Evolutionary conservation across 2,329 filamentous ascomycete genomes (phyloP), one percentile per base, ranked within the genome.

Genomic region (Mariannaea sp.): DNA sequence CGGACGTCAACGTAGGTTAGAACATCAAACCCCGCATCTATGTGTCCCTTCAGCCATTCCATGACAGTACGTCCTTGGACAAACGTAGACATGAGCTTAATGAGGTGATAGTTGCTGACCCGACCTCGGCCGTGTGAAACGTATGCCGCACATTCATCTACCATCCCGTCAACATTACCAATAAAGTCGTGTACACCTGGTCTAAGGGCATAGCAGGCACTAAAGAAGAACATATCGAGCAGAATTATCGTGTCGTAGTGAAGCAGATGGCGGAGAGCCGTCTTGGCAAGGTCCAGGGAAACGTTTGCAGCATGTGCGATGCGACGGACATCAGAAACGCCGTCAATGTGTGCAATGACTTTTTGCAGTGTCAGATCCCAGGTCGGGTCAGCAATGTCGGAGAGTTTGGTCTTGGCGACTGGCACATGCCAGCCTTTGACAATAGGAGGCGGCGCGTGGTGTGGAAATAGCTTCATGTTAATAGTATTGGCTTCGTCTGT

Each of bases 141-240:
- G 68, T 97, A 97, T 44, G 85, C 82, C 6, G 87, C 85, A 66
- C 94, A 97, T 75, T 99, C 94, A 60, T 91, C 88, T 54, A 95
- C 87, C 74, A 96, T 80, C 42, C 78, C 85, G 51, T 84, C 84
- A 33, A 82, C 77, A 66, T 97, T 90, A 35, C 83, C 80, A 26
- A 94, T 80, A 65, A 99, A 96, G 57, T 87, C 83, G 57, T 87
- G 84, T 53, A 99, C 87, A 30, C 89, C 87, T 0, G 86, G 80
- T 1, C 83, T 90, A 0, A 88, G 87, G 0, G 92, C 92, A 68
- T 99, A 99, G 65, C 95, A 93, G 35, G 90, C 90, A 26, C 86
- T 81, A 70, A 97, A 99, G 70, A 94, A 92, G 77, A 97, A 97
- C 64, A 97, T 89, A 73, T 99, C 94, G 9, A 97, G 83, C 47